Conservation (phyloP, 257 asterid genomes). For the Ehretia macrophylla region DNA sequence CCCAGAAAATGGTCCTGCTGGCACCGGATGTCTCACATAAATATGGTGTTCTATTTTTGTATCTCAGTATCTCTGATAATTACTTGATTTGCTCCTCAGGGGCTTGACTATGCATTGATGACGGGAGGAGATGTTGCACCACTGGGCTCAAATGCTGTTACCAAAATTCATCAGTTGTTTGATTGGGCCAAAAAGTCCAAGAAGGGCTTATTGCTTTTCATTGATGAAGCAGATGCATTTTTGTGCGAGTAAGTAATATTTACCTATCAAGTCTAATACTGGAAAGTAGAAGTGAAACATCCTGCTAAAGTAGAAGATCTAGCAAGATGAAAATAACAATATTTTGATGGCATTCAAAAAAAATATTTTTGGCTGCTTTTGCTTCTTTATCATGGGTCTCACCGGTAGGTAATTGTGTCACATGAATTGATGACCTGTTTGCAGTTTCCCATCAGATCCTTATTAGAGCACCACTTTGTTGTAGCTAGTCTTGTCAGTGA, state of each 20-base stretch:
- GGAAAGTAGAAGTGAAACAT: neutral
- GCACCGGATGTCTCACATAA: too few relatives aligned
- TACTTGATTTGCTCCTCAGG: conserved; percentile 42
- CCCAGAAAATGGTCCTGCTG: too few relatives aligned
- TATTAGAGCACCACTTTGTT: too few relatives aligned
- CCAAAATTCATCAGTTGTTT: conserved; percentile 91
- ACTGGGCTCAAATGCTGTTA: conserved; percentile 90
- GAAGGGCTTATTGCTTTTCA: conserved; percentile 84
- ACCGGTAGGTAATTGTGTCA: too few relatives aligned
- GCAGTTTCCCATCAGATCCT: too few relatives aligned
- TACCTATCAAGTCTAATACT: conserved; percentile 1
- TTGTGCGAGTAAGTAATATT: conserved; percentile 83
- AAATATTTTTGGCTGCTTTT: too few relatives aligned
- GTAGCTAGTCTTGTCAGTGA: too few relatives aligned
- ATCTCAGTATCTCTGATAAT: conserved; percentile 4
- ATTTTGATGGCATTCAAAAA: neutral
- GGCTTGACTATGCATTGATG: conserved; percentile 97
- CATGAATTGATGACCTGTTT: too few relatives aligned
- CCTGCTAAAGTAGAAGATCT: neutral
- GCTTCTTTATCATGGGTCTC: too few relatives aligned
- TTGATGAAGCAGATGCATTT: conserved; percentile 98
- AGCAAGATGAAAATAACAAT: too few relatives aligned
- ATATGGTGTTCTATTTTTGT: neutral
- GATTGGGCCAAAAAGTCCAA: conserved; percentile 94
- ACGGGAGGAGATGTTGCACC: conserved; percentile 99